phyloP scores from a whole-genome alignment of 306 rosid genomes.

The Leucaena leucocephala region DNA sequence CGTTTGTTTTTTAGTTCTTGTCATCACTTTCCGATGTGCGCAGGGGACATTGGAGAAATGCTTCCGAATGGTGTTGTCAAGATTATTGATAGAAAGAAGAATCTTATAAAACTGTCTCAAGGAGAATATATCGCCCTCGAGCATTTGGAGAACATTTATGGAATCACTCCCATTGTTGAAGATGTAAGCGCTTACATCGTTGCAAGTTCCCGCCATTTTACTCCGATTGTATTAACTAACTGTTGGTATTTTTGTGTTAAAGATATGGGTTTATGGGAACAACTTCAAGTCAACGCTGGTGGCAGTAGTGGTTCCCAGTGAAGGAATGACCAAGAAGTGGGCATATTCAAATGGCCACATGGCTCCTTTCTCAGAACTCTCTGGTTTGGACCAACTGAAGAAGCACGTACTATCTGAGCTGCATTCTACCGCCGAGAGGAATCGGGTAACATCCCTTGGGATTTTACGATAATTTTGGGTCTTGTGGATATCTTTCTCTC shows the following conservation, averaged over 20 bases:
- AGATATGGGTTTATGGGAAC: slow-evolving; percentile 90
- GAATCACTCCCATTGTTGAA: slow-evolving; percentile 70
- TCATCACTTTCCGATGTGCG: slow-evolving; percentile 10
- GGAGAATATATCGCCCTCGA: slow-evolving; percentile 96
- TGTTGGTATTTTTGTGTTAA: neutral
- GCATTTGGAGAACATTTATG: slow-evolving; percentile 79
- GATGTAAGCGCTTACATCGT: slow-evolving; percentile 54
- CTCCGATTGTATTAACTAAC: neutral
- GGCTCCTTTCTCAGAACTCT: slow-evolving; percentile 59
- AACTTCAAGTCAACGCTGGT: slow-evolving; percentile 79
- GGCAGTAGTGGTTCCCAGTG: slow-evolving; percentile 76
- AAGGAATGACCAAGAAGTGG: slow-evolving; percentile 76
- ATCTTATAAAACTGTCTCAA: slow-evolving; percentile 84
- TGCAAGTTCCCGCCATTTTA: neutral
- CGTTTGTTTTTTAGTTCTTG: neutral
- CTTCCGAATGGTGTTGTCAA: slow-evolving; percentile 77
- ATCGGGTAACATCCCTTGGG: slow-evolving; percentile 56
- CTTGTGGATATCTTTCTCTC: neutral
- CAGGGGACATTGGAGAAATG: slow-evolving; percentile 92
- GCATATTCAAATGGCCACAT: slow-evolving; percentile 69
- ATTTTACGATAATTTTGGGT: neutral
- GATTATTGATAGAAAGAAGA: slow-evolving; percentile 89
- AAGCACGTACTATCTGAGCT: slow-evolving; percentile 68
- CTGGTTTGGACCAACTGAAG: slow-evolving; percentile 74
- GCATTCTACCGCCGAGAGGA: slow-evolving; percentile 67